Base-by-base conservation (phyloP, 139 green algal genomes). In the Monoraphidium neglectum region DNA sequence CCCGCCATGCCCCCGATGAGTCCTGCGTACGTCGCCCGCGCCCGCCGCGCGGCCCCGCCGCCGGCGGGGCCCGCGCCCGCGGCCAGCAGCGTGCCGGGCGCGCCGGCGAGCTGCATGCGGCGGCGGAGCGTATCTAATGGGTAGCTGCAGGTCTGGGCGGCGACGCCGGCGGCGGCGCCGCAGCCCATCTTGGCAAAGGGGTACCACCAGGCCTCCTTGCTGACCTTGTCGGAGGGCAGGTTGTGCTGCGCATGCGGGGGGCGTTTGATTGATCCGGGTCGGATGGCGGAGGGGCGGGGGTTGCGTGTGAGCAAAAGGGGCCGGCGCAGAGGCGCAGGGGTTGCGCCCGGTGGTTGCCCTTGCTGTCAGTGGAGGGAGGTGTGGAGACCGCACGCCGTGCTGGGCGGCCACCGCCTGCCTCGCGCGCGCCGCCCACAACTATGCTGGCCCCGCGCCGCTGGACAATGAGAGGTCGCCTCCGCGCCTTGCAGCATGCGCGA, bases 71-170 rank as follows among this genome's bases (percentile, higher is more conserved):
- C 63, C 40, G 10, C 40, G 53, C 2, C 69, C 57, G 0, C 77
- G 51, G 61, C 63, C 26, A 80, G 43, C 30, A 67, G 56, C 51
- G 80, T 78, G 15, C 64, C 79, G 4, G 47, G 64, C 0, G 69
- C 80, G 32, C 77, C 83, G 43, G 80, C 87, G 35, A 93, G 64
- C 71, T 94, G 87, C 84, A 91, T 82, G 28, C 87, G 79, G 47
- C 89, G 77, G 21, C 89, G 72, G 46, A 94, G 69, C 5, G 87
- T 92, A 79, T 94, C 89, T 23, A 92, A 43, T 0, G 89, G 89
- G 73, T 91, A 94, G 38, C 79, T 81, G 35, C 85, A 56, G 1
- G 76, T 79, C 70, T 92, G 88, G 4, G 87, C 89, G 3, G 81
- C 75, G 23, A 89, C 77, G 21, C 84, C 82, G 0, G 89, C 89